phyloP scores from a whole-genome alignment of 176 grass and related monocot species.

The Ananas comosus region DNA sequence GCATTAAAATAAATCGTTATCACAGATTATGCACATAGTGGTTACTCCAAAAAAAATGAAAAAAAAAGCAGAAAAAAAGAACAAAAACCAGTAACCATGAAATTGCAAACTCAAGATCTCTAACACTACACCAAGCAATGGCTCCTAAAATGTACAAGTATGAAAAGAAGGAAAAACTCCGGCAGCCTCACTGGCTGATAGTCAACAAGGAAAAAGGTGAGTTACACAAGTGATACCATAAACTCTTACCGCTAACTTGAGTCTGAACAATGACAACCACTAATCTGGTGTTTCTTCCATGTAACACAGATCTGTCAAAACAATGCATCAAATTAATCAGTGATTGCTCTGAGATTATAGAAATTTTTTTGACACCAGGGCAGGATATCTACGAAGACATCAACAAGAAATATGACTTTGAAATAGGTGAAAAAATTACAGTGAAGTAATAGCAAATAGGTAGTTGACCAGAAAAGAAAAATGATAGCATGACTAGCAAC shows the following conservation, averaged over 20 bases:
- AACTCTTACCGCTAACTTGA: slow-evolving; percentile 46
- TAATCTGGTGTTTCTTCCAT: slow-evolving; percentile 65
- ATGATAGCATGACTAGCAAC: neutral
- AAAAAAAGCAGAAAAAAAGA: no score
- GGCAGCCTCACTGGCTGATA: neutral
- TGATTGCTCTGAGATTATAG: neutral
- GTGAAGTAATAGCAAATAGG: neutral
- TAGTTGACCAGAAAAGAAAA: neutral
- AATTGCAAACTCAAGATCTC: no score
- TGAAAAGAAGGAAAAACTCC: neutral
- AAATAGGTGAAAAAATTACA: neutral
- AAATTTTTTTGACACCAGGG: neutral
- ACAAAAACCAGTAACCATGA: no score
- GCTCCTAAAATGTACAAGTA: neutral
- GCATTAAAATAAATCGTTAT: slow-evolving; percentile 6
- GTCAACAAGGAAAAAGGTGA: neutral
- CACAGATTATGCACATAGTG: no score
- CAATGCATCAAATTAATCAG: slow-evolving; percentile 11
- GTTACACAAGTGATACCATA: neutral
- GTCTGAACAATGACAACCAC: slow-evolving; percentile 76
- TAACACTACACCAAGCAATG: no score
- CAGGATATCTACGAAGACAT: neutral
- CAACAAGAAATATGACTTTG: neutral
- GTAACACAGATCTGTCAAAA: slow-evolving; percentile 55
- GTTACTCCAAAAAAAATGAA: no score